phyloP scores from a whole-genome alignment of 805 yeast genomes.

The Saccharomycopsis selenospora region DNA sequence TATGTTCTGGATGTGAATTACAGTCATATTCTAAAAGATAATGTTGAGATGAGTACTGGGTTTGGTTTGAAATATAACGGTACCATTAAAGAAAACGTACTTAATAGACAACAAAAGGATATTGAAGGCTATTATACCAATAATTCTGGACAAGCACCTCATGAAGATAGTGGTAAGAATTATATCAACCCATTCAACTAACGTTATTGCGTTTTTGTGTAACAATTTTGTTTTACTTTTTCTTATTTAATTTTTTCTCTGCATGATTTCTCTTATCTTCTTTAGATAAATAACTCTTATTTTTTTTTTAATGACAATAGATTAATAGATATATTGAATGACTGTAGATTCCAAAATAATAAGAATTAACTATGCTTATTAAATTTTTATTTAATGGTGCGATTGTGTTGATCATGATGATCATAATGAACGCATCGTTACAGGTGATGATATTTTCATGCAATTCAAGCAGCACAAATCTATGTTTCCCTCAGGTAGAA shows the following conservation, averaged over 20 bases:
- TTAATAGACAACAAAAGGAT: not conserved
- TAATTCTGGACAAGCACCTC: not conserved
- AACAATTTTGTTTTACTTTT: no score
- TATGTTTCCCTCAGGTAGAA: not conserved
- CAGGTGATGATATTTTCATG: not conserved
- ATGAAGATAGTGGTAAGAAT: not conserved
- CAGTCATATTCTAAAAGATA: constrained; percentile 9
- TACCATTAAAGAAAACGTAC: constrained; percentile 12
- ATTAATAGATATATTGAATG: no score
- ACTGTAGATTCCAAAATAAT: no score
- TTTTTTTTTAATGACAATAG: no score
- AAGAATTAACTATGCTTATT: no score
- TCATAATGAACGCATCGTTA: not conserved
- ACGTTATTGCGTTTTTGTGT: no score
- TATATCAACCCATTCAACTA: constrained; percentile 1
- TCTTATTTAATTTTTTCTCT: no score
- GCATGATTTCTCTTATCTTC: no score
- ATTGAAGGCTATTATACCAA: not conserved
- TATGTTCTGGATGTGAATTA: constrained; percentile 13
- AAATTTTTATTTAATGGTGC: no score
- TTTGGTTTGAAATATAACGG: constrained; percentile 18
- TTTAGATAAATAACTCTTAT: no score
- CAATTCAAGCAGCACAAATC: not conserved
- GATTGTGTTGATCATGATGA: not conserved
- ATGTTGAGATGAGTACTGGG: constrained; percentile 6